Base-by-base conservation (phyloP, 176 grass and related monocot species). In the Aegilops speltoides region DNA sequence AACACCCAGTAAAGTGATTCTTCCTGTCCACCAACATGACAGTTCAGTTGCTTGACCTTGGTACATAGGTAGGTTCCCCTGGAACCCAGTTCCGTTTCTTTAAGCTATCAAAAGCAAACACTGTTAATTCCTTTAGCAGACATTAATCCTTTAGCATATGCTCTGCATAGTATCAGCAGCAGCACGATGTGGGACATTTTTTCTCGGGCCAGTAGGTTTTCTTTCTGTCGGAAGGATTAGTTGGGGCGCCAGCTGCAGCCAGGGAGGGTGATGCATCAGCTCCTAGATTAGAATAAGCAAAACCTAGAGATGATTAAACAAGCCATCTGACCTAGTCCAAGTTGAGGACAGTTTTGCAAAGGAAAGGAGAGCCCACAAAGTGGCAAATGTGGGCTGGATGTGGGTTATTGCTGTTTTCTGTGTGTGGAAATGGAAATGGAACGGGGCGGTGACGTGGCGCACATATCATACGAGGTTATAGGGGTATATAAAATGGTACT, bases 401-500 rank as follows among this genome's bases (percentile, higher is more conserved):
- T 73, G 26, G 43, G 70, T 33, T 68, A 52, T 22, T 73, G 62
- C 48, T 86, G 50, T 57, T 84, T 89, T 87, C 63, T 56, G 68
- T 48, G 85, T 63, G 80, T 85, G 84, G 85, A 71, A 76, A 67
- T 45, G n/a, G 46, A 84, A 91, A 87, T 50, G 15, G 8, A 54
- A 54, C 8, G 76, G 6, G 46, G 22, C n/a, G 6, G 26, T 75
- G 83, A 85, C 68, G 52, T 82, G 87, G 76, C 38, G 19, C 76
- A 88, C 72, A 87, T 81, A 84, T 79, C n/a, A 84, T 91, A 97
- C 91, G 89, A 97, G 91, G 91, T 93, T 91, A 36, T 87, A 32
- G 56, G 20, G 75, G 23, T 64, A 73, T 84, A 77, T 78, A 79
- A 77, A 48, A 83, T 70, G 62, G 32, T 77, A 80, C 61, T 79